Conservation (phyloP, 78 protist genomes). For the Dictyostelium brefeldianum region DNA sequence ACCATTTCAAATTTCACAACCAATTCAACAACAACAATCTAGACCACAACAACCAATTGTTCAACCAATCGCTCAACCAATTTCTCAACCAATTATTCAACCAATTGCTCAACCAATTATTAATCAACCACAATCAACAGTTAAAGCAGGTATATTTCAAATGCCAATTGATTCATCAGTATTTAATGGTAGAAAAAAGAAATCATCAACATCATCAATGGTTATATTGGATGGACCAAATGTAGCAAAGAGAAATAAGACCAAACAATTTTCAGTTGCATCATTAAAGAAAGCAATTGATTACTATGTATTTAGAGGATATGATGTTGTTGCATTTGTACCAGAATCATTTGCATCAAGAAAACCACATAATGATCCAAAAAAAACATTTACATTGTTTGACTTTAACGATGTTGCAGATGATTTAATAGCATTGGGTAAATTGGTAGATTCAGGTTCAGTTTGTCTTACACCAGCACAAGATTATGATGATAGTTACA, state of each 20-base stretch:
- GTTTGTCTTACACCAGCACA: constrained; percentile 84
- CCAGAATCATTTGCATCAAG: constrained; percentile 55
- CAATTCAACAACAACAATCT: not conserved
- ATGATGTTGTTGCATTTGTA: constrained; percentile 78
- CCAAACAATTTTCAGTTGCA: constrained; percentile 33
- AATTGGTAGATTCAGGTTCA: constrained; percentile 40
- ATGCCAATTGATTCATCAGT: constrained; percentile 59
- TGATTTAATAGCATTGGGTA: constrained; percentile 15
- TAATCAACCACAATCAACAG: constrained; percentile 13
- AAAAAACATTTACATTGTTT: constrained; percentile 20
- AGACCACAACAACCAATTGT: not conserved
- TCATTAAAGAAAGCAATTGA: constrained; percentile 77
- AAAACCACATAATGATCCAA: constrained; percentile 29
- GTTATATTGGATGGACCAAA: constrained; percentile 87
- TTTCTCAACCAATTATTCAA: not conserved
- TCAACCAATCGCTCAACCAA: not conserved
- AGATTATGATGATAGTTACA: constrained; percentile 88
- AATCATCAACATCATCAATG: constrained; percentile 32
- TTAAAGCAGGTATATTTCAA: constrained; percentile 37
- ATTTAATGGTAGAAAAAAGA: constrained; percentile 32
- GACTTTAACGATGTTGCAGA: constrained; percentile 57
- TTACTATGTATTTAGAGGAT: constrained; percentile 66
- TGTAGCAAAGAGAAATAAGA: constrained; percentile 61
- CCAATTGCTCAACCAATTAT: not conserved
- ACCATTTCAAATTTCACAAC: not conserved